Evolutionary conservation across 148 eudicot genomes (phyloP), one percentile per base, ranked within the genome.

Genomic region (Persicaria tinctoria): DNA sequence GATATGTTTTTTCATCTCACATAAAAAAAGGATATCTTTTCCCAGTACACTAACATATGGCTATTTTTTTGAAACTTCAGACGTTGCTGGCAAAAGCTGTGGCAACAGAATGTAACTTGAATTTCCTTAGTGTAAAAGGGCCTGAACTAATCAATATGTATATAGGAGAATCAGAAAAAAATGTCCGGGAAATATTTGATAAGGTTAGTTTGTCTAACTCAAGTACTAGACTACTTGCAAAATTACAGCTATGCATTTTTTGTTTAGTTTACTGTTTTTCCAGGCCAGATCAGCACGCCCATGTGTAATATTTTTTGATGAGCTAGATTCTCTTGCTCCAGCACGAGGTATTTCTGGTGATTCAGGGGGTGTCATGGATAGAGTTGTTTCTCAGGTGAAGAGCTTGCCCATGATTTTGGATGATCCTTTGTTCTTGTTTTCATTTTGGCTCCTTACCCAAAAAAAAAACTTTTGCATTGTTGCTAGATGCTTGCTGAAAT

Each of bases 341-440:
- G 98, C 98, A 68, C 83, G 98, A 20, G 98, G 98, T 85, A 93
- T 93, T 56, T 95, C 98, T 48, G 98, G 98, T 81, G 98, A 95
- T 87, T 95, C 98, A 73, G 97, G 97, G 27, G 98, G 97, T 16
- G 98, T 95, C 74, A 95, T 95, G 98, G 98, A 95, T 79, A 88
- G 98, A 68, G 97, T 95, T 10, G 98, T 95, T 79, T 95, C 98
- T 75, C 98, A 95, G 96, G 98, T 90, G 79, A 86, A 74, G 41
- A 76, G 41, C 38, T 9, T 46, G 16, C 45, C 76, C 46, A 10
- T 74, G 23, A 73, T 73, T 51, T 60, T 10, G 14, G 46, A 32
- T 48, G 14, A 46, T 74, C 56, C 16, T 56, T 2, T 59, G 44
- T 56, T 32, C 53, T 60, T 41, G 47, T 14, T 66, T 66, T 66